A percentile compares a stretch with the other conserved stretches of the same genome.
Evolutionary conservation across 2,329 filamentous ascomycete species (phyloP).

Genomic region (Pestalotiopsis sp.): DNA sequence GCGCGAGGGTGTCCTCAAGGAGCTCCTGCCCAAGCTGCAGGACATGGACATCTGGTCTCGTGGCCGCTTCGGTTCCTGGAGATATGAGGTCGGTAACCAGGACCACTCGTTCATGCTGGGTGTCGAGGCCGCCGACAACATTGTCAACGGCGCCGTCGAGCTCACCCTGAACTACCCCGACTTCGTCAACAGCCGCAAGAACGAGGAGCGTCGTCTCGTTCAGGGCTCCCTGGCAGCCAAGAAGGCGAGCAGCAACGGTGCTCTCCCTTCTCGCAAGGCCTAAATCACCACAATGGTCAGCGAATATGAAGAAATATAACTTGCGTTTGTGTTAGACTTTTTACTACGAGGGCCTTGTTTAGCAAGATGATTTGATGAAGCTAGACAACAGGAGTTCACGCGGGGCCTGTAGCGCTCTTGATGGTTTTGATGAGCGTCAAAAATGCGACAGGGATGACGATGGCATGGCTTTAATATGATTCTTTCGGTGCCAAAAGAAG

Average conservation of each 20-base stretch:
- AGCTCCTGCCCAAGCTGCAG: conserved; percentile 91
- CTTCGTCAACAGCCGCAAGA: conserved; percentile 82
- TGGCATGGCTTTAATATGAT: conserved; percentile 10
- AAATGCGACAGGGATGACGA: conserved; percentile 22
- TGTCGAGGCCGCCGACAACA: conserved; percentile 89
- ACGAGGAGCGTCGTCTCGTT: conserved; percentile 65
- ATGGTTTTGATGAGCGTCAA: conserved; percentile 16
- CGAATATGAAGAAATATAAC: conserved; percentile 2
- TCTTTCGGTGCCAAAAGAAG: conserved; percentile 7
- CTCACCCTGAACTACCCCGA: conserved; percentile 95
- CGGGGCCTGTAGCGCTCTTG: conserved; percentile 15
- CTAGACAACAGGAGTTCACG: conserved; percentile 14
- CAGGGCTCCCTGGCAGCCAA: conserved; percentile 40
- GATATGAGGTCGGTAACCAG: conserved; percentile 94
- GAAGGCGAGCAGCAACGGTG: conserved; percentile 32
- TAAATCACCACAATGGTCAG: not conserved
- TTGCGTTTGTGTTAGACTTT: conserved; percentile 15
- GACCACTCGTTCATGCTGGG: conserved; percentile 98
- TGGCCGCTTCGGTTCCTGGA: conserved; percentile 96
- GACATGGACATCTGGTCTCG: conserved; percentile 91
- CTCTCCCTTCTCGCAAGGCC: conserved; percentile 18
- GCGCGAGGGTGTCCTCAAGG: conserved; percentile 90
- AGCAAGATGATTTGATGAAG: conserved; percentile 12
- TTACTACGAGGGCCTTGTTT: conserved; percentile 10
- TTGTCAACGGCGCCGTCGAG: conserved; percentile 87